A percentile compares a stretch with the other conserved stretches of the same genome.
Evolutionary conservation across 495 filamentous ascomycete genomes (phyloP).

Genomic region (Penicillium turbatum): DNA sequence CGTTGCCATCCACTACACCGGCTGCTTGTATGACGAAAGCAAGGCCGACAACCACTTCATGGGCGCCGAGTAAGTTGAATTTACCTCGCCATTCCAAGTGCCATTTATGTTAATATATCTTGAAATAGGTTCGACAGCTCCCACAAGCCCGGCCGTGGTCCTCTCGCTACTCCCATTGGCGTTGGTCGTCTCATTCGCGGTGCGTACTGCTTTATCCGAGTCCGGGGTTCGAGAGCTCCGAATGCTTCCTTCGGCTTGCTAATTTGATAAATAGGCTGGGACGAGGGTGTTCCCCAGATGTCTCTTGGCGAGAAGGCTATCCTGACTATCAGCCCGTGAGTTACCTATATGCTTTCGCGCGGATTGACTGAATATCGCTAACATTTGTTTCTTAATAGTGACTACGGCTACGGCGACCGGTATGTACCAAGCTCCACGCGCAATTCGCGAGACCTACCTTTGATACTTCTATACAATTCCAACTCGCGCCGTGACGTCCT

Average conservation of each 20-base stretch:
- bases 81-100: not conserved
- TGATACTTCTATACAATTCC: not conserved
- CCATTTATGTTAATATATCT: not conserved
- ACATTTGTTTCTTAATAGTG: constrained; percentile 43
- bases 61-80: constrained; percentile 45
- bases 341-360: constrained; percentile 3
- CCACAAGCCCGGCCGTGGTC: constrained; percentile 46
- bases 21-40: constrained; percentile 67
- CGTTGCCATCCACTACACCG: constrained; percentile 83
- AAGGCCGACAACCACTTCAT: constrained; percentile 43
- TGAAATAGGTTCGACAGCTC: constrained; percentile 72
- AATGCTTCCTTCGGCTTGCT: not conserved
- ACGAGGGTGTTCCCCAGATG: constrained; percentile 78
- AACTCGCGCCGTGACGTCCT: not conserved
- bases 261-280: constrained; percentile 60
- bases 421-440: constrained; percentile 34
- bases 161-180: constrained; percentile 67
- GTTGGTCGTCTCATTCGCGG: constrained; percentile 74
- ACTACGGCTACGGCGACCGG: constrained; percentile 71
- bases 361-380: constrained; percentile 14
- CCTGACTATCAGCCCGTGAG: constrained; percentile 74
- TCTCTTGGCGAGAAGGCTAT: constrained; percentile 73
- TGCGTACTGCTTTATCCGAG: constrained; percentile 29
- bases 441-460: not conserved
- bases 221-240: not conserved